Percentiles rank a stretch among this genome's conserved stretches.
These are phyloP conservation scores for Calonectria leucothoes DNA, from an alignment of 2,329 filamentous ascomycete species.

Conservation along the genomic window DNA sequence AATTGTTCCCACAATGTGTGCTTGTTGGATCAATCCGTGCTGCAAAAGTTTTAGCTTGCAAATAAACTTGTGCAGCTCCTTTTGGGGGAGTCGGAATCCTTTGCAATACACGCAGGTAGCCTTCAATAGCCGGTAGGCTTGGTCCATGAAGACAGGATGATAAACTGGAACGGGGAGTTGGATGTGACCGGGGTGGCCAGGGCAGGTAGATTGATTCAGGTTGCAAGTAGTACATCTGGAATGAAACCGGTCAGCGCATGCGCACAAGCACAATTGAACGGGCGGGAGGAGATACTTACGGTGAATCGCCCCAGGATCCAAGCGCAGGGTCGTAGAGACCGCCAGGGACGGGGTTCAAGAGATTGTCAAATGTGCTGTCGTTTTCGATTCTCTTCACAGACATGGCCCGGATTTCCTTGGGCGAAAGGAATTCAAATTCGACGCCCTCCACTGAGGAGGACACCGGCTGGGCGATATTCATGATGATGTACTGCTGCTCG, in stretches of 20 bases:
- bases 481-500: conserved; percentile 48
- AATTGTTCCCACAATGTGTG: conserved; percentile 66
- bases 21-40: conserved; percentile 82
- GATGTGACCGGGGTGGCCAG: conserved; percentile 95
- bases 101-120: conserved; percentile 94
- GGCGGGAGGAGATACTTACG: conserved; percentile 62
- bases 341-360: conserved; percentile 88
- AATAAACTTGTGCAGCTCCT: conserved; percentile 80
- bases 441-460: conserved; percentile 86
- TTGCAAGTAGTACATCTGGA: conserved; percentile 91
- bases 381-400: conserved; percentile 96
- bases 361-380: conserved; percentile 91
- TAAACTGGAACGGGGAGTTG: conserved; percentile 94
- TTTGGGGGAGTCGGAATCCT: conserved; percentile 81
- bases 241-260: conserved; percentile 21
- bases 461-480: conserved; percentile 85
- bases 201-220: conserved; percentile 82
- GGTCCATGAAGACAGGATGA: conserved; percentile 96
- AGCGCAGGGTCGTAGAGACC: conserved; percentile 94
- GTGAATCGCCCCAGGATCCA: conserved; percentile 87
- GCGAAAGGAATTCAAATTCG: conserved; percentile 87
- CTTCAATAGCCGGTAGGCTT: conserved; percentile 85
- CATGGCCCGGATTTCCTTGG: conserved; percentile 85
- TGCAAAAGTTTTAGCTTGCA: conserved; percentile 90
- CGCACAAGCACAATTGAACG: not conserved